phyloP scores from a whole-genome alignment of 2,329 filamentous ascomycete species.

The Trichophyton rubrum region DNA sequence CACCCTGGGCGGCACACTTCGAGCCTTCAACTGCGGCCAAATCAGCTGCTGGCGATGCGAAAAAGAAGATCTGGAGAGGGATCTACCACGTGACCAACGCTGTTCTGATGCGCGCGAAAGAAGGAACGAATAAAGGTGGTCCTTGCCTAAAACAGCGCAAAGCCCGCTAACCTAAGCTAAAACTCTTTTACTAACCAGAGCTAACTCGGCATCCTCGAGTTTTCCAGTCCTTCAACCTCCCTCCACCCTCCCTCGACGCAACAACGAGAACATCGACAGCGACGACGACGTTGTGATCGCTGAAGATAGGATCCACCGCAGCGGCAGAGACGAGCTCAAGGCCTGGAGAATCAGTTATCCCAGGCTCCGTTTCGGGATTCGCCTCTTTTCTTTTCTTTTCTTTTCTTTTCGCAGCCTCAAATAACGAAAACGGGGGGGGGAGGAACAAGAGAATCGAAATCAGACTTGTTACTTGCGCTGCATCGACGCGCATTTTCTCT shows the following conservation, averaged over 20 bases:
- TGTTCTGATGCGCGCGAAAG: not conserved
- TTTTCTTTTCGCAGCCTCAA: not conserved
- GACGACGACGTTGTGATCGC: not conserved
- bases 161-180: constrained; percentile 1
- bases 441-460: not conserved
- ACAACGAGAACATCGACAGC: not conserved
- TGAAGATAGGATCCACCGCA: not conserved
- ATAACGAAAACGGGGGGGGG: not conserved
- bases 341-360: not conserved
- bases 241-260: not conserved
- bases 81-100: not conserved
- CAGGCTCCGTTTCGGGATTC: not conserved
- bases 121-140: not conserved
- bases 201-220: not conserved
- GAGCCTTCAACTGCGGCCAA: too few relatives aligned
- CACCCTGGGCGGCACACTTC: too few relatives aligned
- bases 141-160: not conserved
- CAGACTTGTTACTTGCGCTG: not conserved
- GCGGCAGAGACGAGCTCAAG: too few relatives aligned
- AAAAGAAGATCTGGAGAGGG: not conserved
- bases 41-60: not conserved
- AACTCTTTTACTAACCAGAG: not conserved
- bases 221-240: not conserved
- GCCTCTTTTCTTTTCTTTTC: not conserved
- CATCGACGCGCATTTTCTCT: not conserved